phyloP scores from a whole-genome alignment of 2,329 filamentous ascomycete genomes.

The Curvularia hawaiiensis region DNA sequence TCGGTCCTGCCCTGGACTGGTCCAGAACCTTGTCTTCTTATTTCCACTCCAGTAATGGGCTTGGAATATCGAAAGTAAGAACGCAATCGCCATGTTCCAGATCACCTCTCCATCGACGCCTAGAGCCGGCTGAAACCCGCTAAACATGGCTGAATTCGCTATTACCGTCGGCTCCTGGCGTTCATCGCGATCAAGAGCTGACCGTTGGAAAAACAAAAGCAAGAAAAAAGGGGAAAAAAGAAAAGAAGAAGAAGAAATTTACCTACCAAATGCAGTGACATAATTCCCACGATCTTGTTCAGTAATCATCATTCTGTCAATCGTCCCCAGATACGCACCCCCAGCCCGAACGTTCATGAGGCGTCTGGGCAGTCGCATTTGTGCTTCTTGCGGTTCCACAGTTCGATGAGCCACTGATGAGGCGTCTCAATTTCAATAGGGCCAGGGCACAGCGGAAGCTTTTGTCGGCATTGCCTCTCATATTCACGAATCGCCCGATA shows the following conservation, averaged over 20 bases:
- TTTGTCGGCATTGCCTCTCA: conserved; percentile 30
- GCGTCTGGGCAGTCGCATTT: conserved; percentile 27
- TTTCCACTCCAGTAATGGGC: background rate
- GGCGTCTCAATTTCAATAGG: conserved; percentile 26
- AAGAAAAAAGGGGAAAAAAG: conserved; percentile 10
- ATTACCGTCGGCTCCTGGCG: background rate
- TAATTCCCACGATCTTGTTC: background rate
- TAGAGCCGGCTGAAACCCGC: conserved; percentile 3
- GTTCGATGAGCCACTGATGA: conserved; percentile 31
- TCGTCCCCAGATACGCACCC: background rate
- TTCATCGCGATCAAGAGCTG: conserved; percentile 1
- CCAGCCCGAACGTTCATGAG: background rate
- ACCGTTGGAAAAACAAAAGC: background rate
- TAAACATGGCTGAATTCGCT: conserved; percentile 4
- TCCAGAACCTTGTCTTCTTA: background rate
- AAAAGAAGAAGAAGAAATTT: conserved; percentile 12
- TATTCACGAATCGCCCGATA: conserved; percentile 31
- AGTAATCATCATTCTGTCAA: conserved; percentile 2
- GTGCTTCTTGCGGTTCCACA: conserved; percentile 27
- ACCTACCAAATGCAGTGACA: background rate
- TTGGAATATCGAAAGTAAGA: conserved; percentile 5
- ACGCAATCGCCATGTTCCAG: conserved; percentile 6
- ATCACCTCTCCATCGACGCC: conserved; percentile 1
- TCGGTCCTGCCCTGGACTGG: background rate
- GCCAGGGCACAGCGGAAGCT: conserved; percentile 32